A percentile compares a stretch with the other conserved stretches of the same genome.
Conservation (phyloP, 2,329 filamentous ascomycete genomes). For the Fusarium coicis region DNA sequence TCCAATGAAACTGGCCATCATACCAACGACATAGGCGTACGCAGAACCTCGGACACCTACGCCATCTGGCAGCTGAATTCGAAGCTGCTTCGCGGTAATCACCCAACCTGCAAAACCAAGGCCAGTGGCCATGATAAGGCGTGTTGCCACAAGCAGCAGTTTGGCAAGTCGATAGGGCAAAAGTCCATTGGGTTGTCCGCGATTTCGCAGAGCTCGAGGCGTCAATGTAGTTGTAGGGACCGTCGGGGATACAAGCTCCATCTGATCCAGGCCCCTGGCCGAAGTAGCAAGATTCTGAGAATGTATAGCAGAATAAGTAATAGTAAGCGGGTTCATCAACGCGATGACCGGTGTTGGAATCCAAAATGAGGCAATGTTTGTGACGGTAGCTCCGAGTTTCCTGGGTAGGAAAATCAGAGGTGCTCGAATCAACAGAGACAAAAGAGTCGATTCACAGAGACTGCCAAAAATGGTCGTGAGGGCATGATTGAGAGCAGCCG, state of each 20-base stretch:
- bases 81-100: slow-evolving; percentile 83
- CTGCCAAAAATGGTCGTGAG: slow-evolving; percentile 90
- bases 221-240: slow-evolving; percentile 79
- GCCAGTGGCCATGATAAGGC: slow-evolving; percentile 89
- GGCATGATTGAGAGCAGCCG: slow-evolving; percentile 84
- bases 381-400: slow-evolving; percentile 71
- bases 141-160: slow-evolving; percentile 87
- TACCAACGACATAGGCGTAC: slow-evolving; percentile 93
- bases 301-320: slow-evolving; percentile 95
- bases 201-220: slow-evolving; percentile 60
- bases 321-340: slow-evolving; percentile 88
- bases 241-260: slow-evolving; percentile 80
- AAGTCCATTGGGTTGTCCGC: slow-evolving; percentile 64
- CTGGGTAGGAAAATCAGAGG: slow-evolving; percentile 86
- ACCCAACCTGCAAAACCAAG: slow-evolving; percentile 98
- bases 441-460: slow-evolving; percentile 86
- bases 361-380: slow-evolving; percentile 80
- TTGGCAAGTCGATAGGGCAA: slow-evolving; percentile 92
- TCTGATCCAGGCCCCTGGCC: slow-evolving; percentile 81
- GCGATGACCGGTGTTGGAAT: slow-evolving; percentile 87
- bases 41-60: slow-evolving; percentile 77
- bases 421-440: slow-evolving; percentile 83
- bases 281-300: slow-evolving; percentile 83
- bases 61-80: slow-evolving; percentile 66
- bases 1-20: slow-evolving; percentile 93